These are phyloP conservation scores for Penicillium daleae DNA, from an alignment of 495 filamentous ascomycete species.

Conservation along the genomic window DNA sequence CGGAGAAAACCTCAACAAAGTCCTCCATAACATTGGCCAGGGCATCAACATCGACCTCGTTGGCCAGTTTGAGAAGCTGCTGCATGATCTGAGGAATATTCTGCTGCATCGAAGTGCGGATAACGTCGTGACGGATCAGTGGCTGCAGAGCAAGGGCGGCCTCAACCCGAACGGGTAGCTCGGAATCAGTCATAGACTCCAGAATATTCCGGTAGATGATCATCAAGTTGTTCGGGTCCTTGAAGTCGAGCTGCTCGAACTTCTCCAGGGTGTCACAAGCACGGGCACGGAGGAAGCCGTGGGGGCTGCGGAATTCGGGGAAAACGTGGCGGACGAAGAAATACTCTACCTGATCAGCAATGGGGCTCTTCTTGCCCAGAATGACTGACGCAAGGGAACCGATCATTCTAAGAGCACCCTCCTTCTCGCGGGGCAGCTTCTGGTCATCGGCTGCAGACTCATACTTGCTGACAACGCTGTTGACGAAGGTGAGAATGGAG, in stretches of 20 bases:
- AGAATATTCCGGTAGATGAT: conserved; percentile 96
- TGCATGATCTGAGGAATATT: conserved; percentile 99
- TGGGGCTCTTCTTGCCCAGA: conserved; percentile 95
- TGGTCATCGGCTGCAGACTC: conserved; percentile 81
- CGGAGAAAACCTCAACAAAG: conserved; percentile 96
- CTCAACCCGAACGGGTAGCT: conserved; percentile 90
- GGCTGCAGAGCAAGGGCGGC: conserved; percentile 94
- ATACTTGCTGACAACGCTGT: conserved; percentile 86
- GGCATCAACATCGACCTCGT: conserved; percentile 93
- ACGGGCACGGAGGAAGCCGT: conserved; percentile 91
- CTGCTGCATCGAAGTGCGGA: conserved; percentile 91
- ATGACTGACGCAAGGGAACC: conserved; percentile 93
- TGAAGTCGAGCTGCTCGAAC: conserved; percentile 94
- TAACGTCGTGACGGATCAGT: conserved; percentile 91
- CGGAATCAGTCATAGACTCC: conserved; percentile 91
- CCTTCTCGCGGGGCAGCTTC: conserved; percentile 93
- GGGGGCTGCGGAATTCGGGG: conserved; percentile 91
- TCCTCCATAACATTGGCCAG: conserved; percentile 99
- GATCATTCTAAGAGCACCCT: conserved; percentile 96
- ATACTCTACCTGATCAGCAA: conserved; percentile 97
- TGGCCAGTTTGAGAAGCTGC: conserved; percentile 92
- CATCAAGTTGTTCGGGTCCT: conserved; percentile 90
- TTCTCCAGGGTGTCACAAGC: conserved; percentile 98
- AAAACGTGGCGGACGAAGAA: conserved; percentile 98
- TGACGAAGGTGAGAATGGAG: conserved; percentile 89